Percentiles rank a stretch among this genome's conserved stretches.
phyloP scores from a whole-genome alignment of 768 basidiomycete species.

The Russula olivacea region DNA sequence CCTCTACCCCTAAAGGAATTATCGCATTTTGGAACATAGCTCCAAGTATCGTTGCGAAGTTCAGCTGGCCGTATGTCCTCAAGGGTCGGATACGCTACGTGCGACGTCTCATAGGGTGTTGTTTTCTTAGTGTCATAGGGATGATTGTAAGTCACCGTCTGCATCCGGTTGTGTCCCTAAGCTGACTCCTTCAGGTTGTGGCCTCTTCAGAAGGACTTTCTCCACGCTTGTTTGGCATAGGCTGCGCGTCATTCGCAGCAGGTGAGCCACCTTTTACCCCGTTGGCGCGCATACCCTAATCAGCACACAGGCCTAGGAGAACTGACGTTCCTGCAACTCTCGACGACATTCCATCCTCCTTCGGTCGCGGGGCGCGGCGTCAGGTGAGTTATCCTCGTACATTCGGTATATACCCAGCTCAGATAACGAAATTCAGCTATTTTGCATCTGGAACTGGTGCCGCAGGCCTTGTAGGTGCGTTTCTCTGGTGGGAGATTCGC shows the following conservation, averaged over 20 bases:
- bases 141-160: constrained; percentile 64
- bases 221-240: constrained; percentile 22
- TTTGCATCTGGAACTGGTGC: constrained; percentile 94
- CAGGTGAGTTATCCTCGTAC: constrained; percentile 44
- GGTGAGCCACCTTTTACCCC: constrained; percentile 3
- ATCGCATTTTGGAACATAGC: constrained; percentile 95
- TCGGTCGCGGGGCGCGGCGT: constrained; percentile 74
- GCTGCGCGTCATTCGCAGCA: constrained; percentile 18
- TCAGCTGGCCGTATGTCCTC: constrained; percentile 88
- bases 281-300: constrained; percentile 9
- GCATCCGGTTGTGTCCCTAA: too few species aligned
- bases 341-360: constrained; percentile 66
- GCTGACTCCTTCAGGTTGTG: constrained; percentile 19
- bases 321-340: constrained; percentile 90
- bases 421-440: constrained; percentile 43
- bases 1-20: constrained; percentile 88
- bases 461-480: constrained; percentile 88
- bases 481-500: constrained; percentile 91
- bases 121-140: constrained; percentile 65
- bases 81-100: constrained; percentile 82
- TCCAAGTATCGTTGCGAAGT: constrained; percentile 79
- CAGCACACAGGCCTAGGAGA: constrained; percentile 72
- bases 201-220: constrained; percentile 19
- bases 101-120: constrained; percentile 69
- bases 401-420: background rate